Conservation (phyloP, 345 rosid genomes). For the Salix arbutifolia region DNA sequence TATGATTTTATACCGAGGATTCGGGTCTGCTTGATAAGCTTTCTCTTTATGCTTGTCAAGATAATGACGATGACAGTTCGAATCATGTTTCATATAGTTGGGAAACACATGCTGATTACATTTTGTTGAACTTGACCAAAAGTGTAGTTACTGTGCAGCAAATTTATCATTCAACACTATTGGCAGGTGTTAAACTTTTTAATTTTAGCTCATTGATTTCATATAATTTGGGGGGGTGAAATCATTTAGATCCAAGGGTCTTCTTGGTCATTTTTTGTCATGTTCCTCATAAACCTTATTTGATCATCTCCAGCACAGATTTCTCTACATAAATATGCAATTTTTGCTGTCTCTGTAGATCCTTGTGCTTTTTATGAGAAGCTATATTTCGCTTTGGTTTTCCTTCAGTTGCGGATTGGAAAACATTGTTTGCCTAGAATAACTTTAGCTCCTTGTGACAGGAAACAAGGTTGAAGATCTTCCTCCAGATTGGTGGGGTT, state of each 20-base stretch:
- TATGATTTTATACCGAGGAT: background rate
- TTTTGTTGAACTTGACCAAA: background rate
- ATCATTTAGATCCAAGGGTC: background rate
- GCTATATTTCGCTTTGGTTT: background rate
- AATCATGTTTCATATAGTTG: background rate
- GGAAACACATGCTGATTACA: background rate
- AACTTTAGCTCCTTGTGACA: conserved; percentile 26
- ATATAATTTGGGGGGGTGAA: background rate
- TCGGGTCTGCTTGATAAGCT: background rate
- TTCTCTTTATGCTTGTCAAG: background rate
- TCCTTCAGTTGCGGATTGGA: background rate
- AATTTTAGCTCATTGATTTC: background rate
- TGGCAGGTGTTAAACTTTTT: background rate
- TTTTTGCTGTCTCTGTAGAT: background rate
- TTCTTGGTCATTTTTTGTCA: background rate
- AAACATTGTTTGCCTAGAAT: conserved; percentile 3
- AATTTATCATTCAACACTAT: background rate
- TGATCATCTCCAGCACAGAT: background rate
- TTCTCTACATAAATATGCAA: background rate
- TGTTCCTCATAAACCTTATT: background rate
- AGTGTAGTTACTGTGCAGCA: background rate
- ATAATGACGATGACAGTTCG: background rate
- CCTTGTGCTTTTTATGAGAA: background rate
- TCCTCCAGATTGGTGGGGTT: conserved; percentile 91
- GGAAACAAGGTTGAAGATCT: conserved; percentile 41